Evolutionary conservation across 2,329 filamentous ascomycete genomes (phyloP), one percentile per base, ranked within the genome.

Genomic region (Ophiostoma montium): DNA sequence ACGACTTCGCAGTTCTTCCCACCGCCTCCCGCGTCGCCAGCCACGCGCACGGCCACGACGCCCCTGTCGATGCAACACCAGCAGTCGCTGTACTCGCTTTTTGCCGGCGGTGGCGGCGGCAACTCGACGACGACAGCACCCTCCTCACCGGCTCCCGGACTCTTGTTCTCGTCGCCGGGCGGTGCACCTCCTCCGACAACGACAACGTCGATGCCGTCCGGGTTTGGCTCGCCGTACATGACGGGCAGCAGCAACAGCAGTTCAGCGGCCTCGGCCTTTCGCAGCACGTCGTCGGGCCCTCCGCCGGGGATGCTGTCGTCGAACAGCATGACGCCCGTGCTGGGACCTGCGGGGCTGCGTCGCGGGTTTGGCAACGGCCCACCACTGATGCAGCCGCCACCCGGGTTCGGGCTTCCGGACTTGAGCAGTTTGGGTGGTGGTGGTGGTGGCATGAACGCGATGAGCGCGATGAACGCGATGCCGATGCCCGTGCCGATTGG

Each of bases 1-100:
- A 33, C 42, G 11, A 15, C 27, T 13, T 33, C 30, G 23, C 27
- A 27, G 67, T 70, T 45, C 35, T 51, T 51, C 30, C 76, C 76
- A 46, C 75, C 77, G 45, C 72, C n/a, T n/a, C n/a, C n/a, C n/a
- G n/a, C 80, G 54, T 88, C 82, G 42, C 84, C 80, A 15, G 72
- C 80, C 48, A 74, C 70, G 50, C 75, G 78, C 49, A 50, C 52
- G 1, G 77, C 55, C 19, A 38, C 43, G 13, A 30, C 39, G 13
- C 12, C 53, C 10, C 35, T 35, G 31, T 30, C 46, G 7, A 56
- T 49, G 5, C 53, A 62, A 54, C 68, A 65, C 36, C 42, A 58
- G 61, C 4, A 57, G 79, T 58, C 71, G 70, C 51, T 76, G 42
- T 44, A 44, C 30, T 19, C 27, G 3, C n/a, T 44, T 16, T 44